Percentiles rank a stretch among this genome's conserved stretches.
Evolutionary conservation across 129 eudicot genomes (phyloP).

Genomic region (Flaveria trinervia): DNA sequence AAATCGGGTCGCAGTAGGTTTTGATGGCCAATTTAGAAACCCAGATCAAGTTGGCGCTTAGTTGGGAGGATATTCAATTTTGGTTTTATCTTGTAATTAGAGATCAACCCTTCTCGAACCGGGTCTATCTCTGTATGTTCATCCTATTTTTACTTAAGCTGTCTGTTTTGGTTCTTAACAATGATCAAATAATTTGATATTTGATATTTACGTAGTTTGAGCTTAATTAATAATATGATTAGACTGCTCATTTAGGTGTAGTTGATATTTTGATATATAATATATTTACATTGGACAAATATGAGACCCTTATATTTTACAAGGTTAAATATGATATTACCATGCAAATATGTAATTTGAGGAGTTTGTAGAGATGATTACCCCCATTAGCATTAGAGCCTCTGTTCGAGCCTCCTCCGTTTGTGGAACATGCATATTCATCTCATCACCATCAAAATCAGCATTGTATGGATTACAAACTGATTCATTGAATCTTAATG

Average conservation of each 20-base stretch:
- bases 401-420: conserved; percentile 97
- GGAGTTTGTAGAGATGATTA: conserved; percentile 29
- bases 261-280: background rate
- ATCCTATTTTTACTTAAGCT: too few relatives aligned
- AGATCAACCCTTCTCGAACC: too few relatives aligned
- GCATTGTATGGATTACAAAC: conserved; percentile 99
- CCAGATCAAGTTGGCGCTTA: too few relatives aligned
- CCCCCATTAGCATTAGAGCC: conserved; percentile 98
- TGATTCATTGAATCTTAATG: conserved; percentile 94
- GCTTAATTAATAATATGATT: background rate
- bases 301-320: background rate
- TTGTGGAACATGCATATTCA: conserved; percentile 99
- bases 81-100: too few relatives aligned
- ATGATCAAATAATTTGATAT: background rate
- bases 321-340: background rate
- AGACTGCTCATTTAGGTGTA: background rate
- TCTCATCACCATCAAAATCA: conserved; percentile 99
- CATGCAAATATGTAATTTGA: background rate
- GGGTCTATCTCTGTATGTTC: too few relatives aligned
- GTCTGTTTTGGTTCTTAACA: too few relatives aligned
- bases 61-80: too few relatives aligned
- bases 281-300: background rate
- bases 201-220: background rate
- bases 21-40: too few relatives aligned
- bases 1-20: too few relatives aligned